Evolutionary conservation across 1,139 yeast species (phyloP), one percentile per base, ranked within the genome.

Genomic region (Scheffersomyces illinoinensis): DNA sequence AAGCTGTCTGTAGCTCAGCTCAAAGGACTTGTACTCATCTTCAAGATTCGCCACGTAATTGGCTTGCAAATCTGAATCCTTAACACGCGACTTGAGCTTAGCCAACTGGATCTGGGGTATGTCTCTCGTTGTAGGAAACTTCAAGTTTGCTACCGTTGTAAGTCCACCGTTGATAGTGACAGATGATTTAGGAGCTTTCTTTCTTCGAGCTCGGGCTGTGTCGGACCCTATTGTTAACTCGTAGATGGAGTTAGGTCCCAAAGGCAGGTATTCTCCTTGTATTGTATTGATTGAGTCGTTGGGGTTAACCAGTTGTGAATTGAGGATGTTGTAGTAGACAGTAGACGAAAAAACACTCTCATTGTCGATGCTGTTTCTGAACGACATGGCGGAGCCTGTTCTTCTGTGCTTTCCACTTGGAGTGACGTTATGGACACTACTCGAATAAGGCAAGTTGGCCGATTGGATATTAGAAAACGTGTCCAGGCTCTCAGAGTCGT

Each of bases 61-160:
- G 2, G 58, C 66, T n/a, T 72, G 71, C 57, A 92, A 76, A 49
- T 82, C 84, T 0, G 79, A 74, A 54, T 80, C 77, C 56, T 84
- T 73, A 2, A 86, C 85, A 59, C 82, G 84, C 18, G 81, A 77
- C 14, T 87, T 75, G 57, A 81, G 68, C 55, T 88, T 86, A 56
- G 89, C 85, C 53, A 95, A 77, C 58, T 84, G 87, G 20, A 93
- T 89, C 47, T 90, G 93, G 0, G 98, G 97, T 20, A 95, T 95
- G 66, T 95, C 99, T 56, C 82, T 81, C 1, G 85, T 77, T 0
- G 97, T 89, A 0, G 99, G 98, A 4, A 88, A 82, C 56, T 79
- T 80, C 57, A 90, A 76, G 62, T 86, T 85, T 57, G 70, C 64
- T 3, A 80, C 71, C 3, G 76, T 73, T 14, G 79, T 75, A 19